These are phyloP conservation scores for Mycena polygramma DNA, from an alignment of 768 basidiomycete genomes.

Conservation along the genomic window DNA sequence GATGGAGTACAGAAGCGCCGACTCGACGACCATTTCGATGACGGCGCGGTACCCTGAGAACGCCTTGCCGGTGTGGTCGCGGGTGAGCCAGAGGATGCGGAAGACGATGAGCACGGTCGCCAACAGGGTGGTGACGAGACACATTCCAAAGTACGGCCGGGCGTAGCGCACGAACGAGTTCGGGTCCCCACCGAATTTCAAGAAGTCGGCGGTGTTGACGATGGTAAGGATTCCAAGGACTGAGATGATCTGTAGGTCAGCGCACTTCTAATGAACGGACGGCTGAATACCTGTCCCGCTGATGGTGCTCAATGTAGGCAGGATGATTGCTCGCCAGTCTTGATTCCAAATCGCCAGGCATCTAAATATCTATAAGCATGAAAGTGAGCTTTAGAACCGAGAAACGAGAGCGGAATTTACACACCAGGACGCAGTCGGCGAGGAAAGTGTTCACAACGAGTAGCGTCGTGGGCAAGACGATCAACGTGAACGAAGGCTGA, in stretches of 20 bases:
- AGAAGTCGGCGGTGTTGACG: constrained; percentile 13
- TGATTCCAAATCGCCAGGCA: constrained; percentile 47
- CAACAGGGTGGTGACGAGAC: constrained; percentile 31
- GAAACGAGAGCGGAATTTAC: not conserved
- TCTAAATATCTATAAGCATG: constrained; percentile 48
- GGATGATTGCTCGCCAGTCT: constrained; percentile 27
- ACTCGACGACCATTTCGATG: constrained; percentile 26
- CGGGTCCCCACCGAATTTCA: constrained; percentile 27
- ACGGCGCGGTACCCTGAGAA: constrained; percentile 32
- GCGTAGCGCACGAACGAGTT: constrained; percentile 34
- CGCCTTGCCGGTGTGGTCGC: constrained; percentile 20
- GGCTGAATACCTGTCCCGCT: constrained; percentile 15
- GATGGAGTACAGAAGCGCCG: constrained; percentile 26
- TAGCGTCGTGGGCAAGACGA: constrained; percentile 21
- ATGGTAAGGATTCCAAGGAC: constrained; percentile 30
- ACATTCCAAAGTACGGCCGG: constrained; percentile 30
- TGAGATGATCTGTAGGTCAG: not conserved
- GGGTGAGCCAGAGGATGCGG: constrained; percentile 35
- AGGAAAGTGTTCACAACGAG: constrained; percentile 32
- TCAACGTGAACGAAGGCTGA: not conserved
- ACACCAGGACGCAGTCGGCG: constrained; percentile 32
- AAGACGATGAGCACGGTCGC: constrained; percentile 34
- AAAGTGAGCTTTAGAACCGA: not conserved
- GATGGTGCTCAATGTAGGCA: constrained; percentile 36
- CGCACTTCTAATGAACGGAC: not conserved